Evolutionary conservation across 169 alveolate species (phyloP).

Genomic region (Eimeria necatrix): DNA sequence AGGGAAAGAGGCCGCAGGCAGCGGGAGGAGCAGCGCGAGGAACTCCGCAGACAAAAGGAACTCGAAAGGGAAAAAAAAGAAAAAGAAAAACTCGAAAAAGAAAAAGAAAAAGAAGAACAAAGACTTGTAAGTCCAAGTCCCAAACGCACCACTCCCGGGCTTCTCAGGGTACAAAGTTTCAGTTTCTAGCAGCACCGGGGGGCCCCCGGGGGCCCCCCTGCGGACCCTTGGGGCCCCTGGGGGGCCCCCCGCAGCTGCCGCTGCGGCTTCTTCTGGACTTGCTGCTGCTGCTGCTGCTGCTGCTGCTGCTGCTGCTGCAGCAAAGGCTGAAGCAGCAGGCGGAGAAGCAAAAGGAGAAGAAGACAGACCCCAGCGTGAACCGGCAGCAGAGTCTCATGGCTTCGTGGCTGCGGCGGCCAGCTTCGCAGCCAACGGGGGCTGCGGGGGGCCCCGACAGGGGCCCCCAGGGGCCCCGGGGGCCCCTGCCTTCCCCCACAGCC

Average conservation of each 20-base stretch:
- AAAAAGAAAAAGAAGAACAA: slow-evolving; percentile 26
- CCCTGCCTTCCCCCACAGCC: not conserved
- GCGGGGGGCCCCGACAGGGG: slow-evolving; percentile 9
- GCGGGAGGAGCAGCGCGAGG: not conserved
- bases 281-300: not conserved
- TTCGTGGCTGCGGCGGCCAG: slow-evolving; percentile 52
- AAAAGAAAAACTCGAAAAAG: slow-evolving; percentile 6
- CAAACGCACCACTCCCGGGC: not conserved
- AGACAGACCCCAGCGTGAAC: slow-evolving; percentile 58
- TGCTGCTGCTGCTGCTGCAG: not conserved
- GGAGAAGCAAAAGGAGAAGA: slow-evolving; percentile 42
- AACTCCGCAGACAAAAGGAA: not conserved
- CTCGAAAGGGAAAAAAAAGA: not conserved
- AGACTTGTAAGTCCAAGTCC: not conserved
- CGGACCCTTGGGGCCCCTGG: not conserved
- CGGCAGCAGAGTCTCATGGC: slow-evolving; percentile 60
- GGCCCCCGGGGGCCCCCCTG: not conserved
- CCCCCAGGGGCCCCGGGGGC: slow-evolving; percentile 36
- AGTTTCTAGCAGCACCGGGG: not conserved
- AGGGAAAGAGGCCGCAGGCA: not conserved
- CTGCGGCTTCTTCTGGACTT: not conserved
- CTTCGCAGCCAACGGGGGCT: not conserved
- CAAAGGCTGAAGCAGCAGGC: slow-evolving; percentile 56
- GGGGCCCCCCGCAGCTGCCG: not conserved
- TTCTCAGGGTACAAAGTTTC: too few relatives aligned